phyloP scores from a whole-genome alignment of 805 yeast genomes.

The Saccharomycopsis selenospora region DNA sequence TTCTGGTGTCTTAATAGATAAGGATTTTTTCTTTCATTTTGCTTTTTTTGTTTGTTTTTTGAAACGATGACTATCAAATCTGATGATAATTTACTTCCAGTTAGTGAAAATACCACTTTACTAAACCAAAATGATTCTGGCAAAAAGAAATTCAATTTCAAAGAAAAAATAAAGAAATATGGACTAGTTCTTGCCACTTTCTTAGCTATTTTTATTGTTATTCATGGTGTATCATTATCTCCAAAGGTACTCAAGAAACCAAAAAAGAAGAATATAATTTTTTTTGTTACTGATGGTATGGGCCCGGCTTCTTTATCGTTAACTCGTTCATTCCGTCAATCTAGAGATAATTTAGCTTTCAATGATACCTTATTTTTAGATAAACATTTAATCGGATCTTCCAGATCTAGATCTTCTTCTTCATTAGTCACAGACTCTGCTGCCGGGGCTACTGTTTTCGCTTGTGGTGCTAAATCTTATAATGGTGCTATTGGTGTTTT shows the following conservation, averaged over 20 bases:
- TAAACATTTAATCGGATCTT: constrained; percentile 66
- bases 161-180: not conserved
- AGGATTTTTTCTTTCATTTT: too few species aligned
- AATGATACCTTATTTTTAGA: constrained; percentile 59
- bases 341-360: constrained; percentile 43
- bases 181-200: constrained; percentile 1
- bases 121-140: not conserved
- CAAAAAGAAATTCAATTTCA: not conserved
- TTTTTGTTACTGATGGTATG: constrained; percentile 93
- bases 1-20: too few species aligned
- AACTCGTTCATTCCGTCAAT: constrained; percentile 70
- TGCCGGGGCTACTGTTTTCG: constrained; percentile 93
- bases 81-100: not conserved
- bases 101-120: not conserved
- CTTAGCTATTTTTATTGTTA: not conserved
- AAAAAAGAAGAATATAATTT: constrained; percentile 64
- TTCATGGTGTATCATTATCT: not conserved
- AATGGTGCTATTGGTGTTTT: constrained; percentile 91
- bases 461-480: constrained; percentile 76
- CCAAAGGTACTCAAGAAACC: not conserved
- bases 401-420: constrained; percentile 72
- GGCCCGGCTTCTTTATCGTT: constrained; percentile 83
- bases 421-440: constrained; percentile 90
- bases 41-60: too few species aligned
- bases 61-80: not conserved